Evolutionary conservation across 352 stramenopile genomes (phyloP).

Genomic region (Phytopythium cucurbitacearum): DNA sequence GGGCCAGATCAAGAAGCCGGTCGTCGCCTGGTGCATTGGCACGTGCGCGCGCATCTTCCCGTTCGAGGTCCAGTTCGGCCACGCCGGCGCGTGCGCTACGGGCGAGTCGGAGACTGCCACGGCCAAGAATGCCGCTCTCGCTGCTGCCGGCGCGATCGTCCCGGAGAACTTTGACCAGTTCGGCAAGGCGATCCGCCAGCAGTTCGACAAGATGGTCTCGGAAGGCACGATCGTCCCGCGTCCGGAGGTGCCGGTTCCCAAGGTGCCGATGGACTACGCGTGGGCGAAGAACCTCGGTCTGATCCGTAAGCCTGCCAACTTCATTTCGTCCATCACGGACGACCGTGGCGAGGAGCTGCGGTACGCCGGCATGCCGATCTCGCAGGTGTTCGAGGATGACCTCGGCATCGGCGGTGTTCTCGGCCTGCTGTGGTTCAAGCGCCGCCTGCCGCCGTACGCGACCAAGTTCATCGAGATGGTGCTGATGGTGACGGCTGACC

Average conservation of each 20-base stretch:
- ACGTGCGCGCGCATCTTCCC: conserved; percentile 97
- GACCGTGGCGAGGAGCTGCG: conserved; percentile 95
- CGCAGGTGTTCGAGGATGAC: conserved; percentile 92
- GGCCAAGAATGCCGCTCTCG: conserved; percentile 92
- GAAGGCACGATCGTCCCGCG: conserved; percentile 79
- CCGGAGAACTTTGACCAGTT: conserved; percentile 95
- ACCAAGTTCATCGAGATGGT: conserved; percentile 98
- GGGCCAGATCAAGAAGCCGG: conserved; percentile 93
- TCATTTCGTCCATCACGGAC: conserved; percentile 97
- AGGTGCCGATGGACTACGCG: conserved; percentile 96
- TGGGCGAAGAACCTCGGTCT: conserved; percentile 96
- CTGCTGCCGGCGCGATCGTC: conserved; percentile 88
- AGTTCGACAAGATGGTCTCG: conserved; percentile 83
- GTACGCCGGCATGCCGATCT: conserved; percentile 95
- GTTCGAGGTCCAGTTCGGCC: conserved; percentile 97
- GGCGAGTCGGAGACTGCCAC: conserved; percentile 92
- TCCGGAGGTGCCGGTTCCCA: conserved; percentile 89
- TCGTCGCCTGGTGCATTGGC: conserved; percentile 98
- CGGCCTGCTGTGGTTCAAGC: conserved; percentile 95
- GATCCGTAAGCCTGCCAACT: conserved; percentile 95
- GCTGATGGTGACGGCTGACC: conserved; percentile 96
- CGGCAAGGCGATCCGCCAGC: conserved; percentile 87
- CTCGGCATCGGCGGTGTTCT: conserved; percentile 94
- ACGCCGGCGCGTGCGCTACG: conserved; percentile 92
- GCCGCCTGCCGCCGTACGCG: conserved; percentile 84